Evolutionary conservation across 139 green algal genomes (phyloP).

Genomic region (Chlorella sorokiniana): DNA sequence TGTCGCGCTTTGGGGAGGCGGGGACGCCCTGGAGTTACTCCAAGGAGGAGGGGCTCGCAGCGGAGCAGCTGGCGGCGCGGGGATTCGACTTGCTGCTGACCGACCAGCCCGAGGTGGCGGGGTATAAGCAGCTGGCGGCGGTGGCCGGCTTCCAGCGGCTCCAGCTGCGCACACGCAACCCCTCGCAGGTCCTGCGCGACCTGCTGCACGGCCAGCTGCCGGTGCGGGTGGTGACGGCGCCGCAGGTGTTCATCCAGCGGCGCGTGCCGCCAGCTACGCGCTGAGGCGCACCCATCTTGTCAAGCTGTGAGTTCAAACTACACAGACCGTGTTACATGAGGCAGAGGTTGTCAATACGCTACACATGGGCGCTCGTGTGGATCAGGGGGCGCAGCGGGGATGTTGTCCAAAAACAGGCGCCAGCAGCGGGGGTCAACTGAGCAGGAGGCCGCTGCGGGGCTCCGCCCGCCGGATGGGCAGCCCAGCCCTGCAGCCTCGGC

Average conservation of each 20-base stretch:
- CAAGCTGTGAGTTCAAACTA: too few relatives aligned
- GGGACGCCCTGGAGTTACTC: conserved; percentile 56
- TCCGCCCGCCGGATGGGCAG: too few relatives aligned
- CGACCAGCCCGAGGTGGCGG: conserved; percentile 26
- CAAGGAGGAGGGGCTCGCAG: conserved; percentile 52
- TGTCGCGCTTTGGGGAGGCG: conserved; percentile 69
- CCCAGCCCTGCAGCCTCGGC: background rate
- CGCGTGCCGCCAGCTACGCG: background rate
- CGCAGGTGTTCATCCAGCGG: conserved; percentile 40
- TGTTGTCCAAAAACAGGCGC: too few relatives aligned
- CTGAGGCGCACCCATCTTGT: background rate
- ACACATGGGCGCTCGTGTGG: too few relatives aligned
- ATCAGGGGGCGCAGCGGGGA: too few relatives aligned
- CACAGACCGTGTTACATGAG: too few relatives aligned
- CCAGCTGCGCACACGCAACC: background rate
- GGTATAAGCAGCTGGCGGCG: conserved; percentile 37
- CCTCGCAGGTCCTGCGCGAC: background rate
- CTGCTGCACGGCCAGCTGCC: conserved; percentile 28
- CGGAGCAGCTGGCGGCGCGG: conserved; percentile 6
- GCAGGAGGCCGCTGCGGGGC: too few relatives aligned
- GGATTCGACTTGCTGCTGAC: conserved; percentile 57
- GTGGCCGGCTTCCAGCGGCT: conserved; percentile 40
- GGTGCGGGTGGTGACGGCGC: conserved; percentile 16
- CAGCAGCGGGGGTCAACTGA: too few relatives aligned
- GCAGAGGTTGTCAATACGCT: too few relatives aligned